These are phyloP conservation scores for Arabis alpina DNA, from an alignment of 345 rosid genomes.

Conservation along the genomic window DNA sequence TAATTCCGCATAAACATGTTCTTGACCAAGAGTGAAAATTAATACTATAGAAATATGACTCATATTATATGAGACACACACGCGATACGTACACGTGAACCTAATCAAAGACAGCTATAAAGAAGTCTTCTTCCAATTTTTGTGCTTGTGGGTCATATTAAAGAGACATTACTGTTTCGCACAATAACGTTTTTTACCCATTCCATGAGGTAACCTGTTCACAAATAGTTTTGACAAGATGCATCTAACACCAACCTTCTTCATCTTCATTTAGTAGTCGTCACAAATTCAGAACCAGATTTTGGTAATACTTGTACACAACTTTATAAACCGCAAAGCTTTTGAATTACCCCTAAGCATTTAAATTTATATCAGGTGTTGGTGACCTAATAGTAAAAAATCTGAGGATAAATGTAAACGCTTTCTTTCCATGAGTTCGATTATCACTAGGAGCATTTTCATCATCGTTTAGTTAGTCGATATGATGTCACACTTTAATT, in stretches of 20 bases:
- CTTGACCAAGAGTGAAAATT: no score
- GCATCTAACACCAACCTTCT: not conserved
- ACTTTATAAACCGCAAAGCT: not conserved
- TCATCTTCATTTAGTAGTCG: not conserved
- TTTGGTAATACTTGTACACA: not conserved
- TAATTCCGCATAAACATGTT: no score
- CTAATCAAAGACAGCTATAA: conserved; percentile 13
- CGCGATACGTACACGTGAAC: conserved; percentile 14
- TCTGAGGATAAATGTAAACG: no score
- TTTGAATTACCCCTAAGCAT: no score
- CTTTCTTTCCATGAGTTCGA: no score
- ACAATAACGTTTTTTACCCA: not conserved
- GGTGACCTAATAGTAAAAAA: no score
- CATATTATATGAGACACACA: not conserved
- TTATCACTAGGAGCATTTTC: no score
- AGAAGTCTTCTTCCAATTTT: not conserved
- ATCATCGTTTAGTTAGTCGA: no score
- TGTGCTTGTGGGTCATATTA: conserved; percentile 18
- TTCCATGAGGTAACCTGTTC: conserved; percentile 21
- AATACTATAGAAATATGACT: not conserved
- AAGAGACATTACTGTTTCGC: conserved; percentile 18
- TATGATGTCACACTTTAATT: no score
- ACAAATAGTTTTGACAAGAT: not conserved
- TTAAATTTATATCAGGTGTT: no score
- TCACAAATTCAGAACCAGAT: not conserved